Evolutionary conservation across 2,329 filamentous ascomycete species (phyloP).

Genomic region (Cladophialophora bantiana): DNA sequence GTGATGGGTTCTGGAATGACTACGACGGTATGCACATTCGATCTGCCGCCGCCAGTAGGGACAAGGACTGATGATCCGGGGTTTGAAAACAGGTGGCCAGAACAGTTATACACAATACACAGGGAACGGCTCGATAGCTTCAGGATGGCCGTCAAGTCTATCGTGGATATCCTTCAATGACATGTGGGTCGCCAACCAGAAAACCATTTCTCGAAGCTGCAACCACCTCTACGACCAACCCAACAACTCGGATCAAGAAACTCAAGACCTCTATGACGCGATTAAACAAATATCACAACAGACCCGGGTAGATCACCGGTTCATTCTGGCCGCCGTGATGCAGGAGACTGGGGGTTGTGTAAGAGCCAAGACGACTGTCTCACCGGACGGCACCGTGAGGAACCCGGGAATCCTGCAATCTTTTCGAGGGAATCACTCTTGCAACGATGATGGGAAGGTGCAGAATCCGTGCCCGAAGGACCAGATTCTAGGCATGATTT

Average conservation of each 20-base stretch:
- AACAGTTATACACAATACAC: slow-evolving; percentile 46
- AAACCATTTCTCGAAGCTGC: slow-evolving; percentile 49
- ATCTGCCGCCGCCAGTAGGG: background rate
- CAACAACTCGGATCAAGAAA: slow-evolving; percentile 51
- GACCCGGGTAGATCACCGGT: slow-evolving; percentile 49
- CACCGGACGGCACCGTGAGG: slow-evolving; percentile 47
- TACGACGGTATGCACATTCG: slow-evolving; percentile 33
- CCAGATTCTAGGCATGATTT: slow-evolving; percentile 50
- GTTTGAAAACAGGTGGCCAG: slow-evolving; percentile 32
- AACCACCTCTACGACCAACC: slow-evolving; percentile 42
- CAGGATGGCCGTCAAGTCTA: slow-evolving; percentile 44
- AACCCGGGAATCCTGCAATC: slow-evolving; percentile 59
- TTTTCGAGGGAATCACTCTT: slow-evolving; percentile 50
- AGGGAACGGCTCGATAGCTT: slow-evolving; percentile 42
- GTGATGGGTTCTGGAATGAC: slow-evolving; percentile 39
- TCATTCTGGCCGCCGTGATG: slow-evolving; percentile 55
- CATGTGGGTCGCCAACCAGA: slow-evolving; percentile 44
- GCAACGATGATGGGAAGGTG: slow-evolving; percentile 46
- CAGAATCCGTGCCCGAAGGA: slow-evolving; percentile 50
- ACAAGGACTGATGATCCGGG: slow-evolving; percentile 7
- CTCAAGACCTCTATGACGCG: slow-evolving; percentile 47
- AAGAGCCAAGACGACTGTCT: slow-evolving; percentile 49
- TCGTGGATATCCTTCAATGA: slow-evolving; percentile 44
- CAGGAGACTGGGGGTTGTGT: slow-evolving; percentile 58
- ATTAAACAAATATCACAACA: slow-evolving; percentile 45